Base-by-base conservation (phyloP, 345 rosid genomes). In the Salix purpurea region DNA sequence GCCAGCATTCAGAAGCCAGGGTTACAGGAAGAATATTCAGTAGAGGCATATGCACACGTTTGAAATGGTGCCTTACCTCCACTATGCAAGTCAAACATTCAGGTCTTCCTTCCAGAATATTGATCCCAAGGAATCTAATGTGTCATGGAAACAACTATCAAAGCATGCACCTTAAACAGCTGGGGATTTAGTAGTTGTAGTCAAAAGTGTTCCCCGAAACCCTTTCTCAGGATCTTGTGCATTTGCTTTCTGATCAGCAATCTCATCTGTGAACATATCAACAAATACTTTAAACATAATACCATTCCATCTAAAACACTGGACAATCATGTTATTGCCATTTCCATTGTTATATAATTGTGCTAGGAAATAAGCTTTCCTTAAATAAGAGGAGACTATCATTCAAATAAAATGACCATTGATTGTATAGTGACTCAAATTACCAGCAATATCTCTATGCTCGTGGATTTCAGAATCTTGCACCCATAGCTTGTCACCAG, bases 361-460 rank as follows among this genome's bases (percentile, higher is more conserved):
- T 70, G 48, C 4, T 19, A 23, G 64, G 64, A 58, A 58, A 23
- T n/a, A 58, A 58, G 6, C 13, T 58, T 58, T 23, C 28, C 62
- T 58, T 58, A 23, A 52, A 52, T 58, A 23, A 23, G 28, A 58
- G 6, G 64, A 11, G 5, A 56, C 26, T 8, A 1, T 23, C 12
- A 58, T 9, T 58, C 64, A 58, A 58, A 23, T 10, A 36, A 23
- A 65, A 62, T 44, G 46, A 74, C 39, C 46, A 68, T 56, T 78
- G 68, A 65, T 67, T 81, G 70, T 21, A 39, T 65, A 65, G 46
- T 46, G 28, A 39, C 40, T 7, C 26, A 16, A 54, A 56, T 87
- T 90, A 96, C 99, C 99, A 77, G 99, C 97, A 82, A 96, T 96
- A 79, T 96, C 99, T 11, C 99, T 92, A 82, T 93, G 90, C 79